Base-by-base conservation (phyloP, 495 filamentous ascomycete genomes). In the Trichoderma gamsii region DNA sequence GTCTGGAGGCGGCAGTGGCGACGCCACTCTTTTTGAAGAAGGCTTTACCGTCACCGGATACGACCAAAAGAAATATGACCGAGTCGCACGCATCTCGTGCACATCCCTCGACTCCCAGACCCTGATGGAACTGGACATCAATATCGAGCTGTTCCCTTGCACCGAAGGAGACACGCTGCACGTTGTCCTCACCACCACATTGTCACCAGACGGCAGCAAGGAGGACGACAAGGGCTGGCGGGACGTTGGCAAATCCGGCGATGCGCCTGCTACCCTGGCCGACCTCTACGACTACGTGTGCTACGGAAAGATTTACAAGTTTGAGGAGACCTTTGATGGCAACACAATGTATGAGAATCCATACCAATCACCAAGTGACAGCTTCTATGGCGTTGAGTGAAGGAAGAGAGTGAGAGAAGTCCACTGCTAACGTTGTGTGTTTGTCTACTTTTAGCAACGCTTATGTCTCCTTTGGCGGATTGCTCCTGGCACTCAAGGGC, bases 241-340 rank as follows among this genome's bases (percentile, higher is more conserved):
- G 74, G 90, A 93, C 64, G 83, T 88, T 32, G 84, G 82, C 71
- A 83, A 87, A 76, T 71, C 72, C n/a, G 78, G 79, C 18, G 73
- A 68, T 68, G 73, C 69, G 12, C 88, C 86, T 41, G 79, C 86
- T 65, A 91, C 87, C 13, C 81, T 99, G 49, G 93, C 95, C 25
- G 93, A 98, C 76, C 87, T 90, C 77, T 99, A 88, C 70, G 96
- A 99, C 73, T 99, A 99, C 77, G 95, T 98, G 61, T 97, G 93
- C 78, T 88, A 97, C 78, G 95, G 95, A 69, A 98, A 97, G 87
- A 89, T 97, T 43, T 99, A 99, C 81, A 89, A 92, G 72, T 97
- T 98, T 76, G 92, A 96, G 79, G 95, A 97, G 76, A 90, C 85
- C 56, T 81, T 85, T 12, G 88, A 90, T 71, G 87, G 87, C 41